Evolutionary conservation across 2,329 filamentous ascomycete genomes (phyloP).

Genomic region (Phialocephala sp.): DNA sequence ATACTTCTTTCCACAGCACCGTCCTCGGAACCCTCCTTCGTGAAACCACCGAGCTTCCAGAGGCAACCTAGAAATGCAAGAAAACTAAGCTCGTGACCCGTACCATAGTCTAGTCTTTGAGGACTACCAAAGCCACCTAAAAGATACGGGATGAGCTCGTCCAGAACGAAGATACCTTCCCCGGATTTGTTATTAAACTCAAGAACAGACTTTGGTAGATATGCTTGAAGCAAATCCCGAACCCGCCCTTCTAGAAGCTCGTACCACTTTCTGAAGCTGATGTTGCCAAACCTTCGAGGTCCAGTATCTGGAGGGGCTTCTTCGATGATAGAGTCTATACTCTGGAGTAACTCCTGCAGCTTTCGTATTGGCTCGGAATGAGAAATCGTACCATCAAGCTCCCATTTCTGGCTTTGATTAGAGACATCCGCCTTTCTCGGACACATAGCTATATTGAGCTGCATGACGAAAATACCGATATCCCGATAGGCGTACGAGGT

Average conservation of each 20-base stretch:
- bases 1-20: slow-evolving; percentile 76
- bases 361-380: slow-evolving; percentile 57
- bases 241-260: slow-evolving; percentile 67
- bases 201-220: slow-evolving; percentile 56
- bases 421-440: slow-evolving; percentile 61
- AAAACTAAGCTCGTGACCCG: slow-evolving; percentile 94
- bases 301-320: slow-evolving; percentile 85
- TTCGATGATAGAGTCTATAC: slow-evolving; percentile 70
- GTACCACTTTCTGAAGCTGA: slow-evolving; percentile 87
- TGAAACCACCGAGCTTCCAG: slow-evolving; percentile 88
- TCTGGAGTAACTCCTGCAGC: slow-evolving; percentile 69
- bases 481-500: slow-evolving; percentile 83
- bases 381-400: slow-evolving; percentile 48
- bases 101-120: slow-evolving; percentile 92
- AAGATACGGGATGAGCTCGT: slow-evolving; percentile 80
- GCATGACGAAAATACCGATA: slow-evolving; percentile 84
- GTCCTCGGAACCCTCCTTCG: slow-evolving; percentile 51
- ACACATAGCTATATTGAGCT: slow-evolving; percentile 87
- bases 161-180: slow-evolving; percentile 53
- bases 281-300: slow-evolving; percentile 88
- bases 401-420: slow-evolving; percentile 57
- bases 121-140: slow-evolving; percentile 86
- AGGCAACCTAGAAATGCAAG: slow-evolving; percentile 87
- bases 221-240: slow-evolving; percentile 60
- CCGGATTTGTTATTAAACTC: slow-evolving; percentile 29